Evolutionary conservation across 78 protist genomes (phyloP), one percentile per base, ranked within the genome.

Genomic region (Dictyostelium purpureum): DNA sequence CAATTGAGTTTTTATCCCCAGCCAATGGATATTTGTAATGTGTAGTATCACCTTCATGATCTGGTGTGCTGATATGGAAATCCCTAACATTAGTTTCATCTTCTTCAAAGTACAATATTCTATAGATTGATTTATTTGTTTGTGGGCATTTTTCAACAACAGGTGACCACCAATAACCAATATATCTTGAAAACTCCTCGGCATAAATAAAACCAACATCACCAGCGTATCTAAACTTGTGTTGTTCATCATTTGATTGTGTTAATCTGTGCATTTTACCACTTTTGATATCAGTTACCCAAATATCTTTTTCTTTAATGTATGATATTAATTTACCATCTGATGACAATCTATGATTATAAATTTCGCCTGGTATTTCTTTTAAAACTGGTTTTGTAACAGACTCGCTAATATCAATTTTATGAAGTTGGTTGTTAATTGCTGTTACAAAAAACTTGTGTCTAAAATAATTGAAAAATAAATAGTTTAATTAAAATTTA

Each of bases 161-260:
- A 51, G 96, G 96, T 40, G 80, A 56, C 91, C 90, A 93, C 96
- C 96, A 93, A 26, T 93, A 93, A 3, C 89, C 96, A 21, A 82
- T 93, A 74, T 66, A 93, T 47, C 82, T 51, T 6, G 83, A 77
- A 37, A 93, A 82, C 56, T 93, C 96, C n/a, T 93, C 96, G 2
- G 76, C 57, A 26, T 70, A 70, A 18, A 93, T 82, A 42, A 89
- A 89, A 12, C 69, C 74, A 21, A 66, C 16, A 37, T 89, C 94
- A 24, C 94, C 94, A 0, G 88, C 42, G 33, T 63, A 63, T 63
- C 42, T 28, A 33, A 63, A 63, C 4, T 57, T 78, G 10, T 59
- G 42, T 31, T 35, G 45, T 18, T 70, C 73, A 14, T 51, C 54
- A 74, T 51, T 52, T 21, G 81, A 19, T 26, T 37, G 19, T 52